Evolutionary conservation across 177 flowering plant species (phyloP), one percentile per base, ranked within the genome.

Genomic region (Vitis hybrid): DNA sequence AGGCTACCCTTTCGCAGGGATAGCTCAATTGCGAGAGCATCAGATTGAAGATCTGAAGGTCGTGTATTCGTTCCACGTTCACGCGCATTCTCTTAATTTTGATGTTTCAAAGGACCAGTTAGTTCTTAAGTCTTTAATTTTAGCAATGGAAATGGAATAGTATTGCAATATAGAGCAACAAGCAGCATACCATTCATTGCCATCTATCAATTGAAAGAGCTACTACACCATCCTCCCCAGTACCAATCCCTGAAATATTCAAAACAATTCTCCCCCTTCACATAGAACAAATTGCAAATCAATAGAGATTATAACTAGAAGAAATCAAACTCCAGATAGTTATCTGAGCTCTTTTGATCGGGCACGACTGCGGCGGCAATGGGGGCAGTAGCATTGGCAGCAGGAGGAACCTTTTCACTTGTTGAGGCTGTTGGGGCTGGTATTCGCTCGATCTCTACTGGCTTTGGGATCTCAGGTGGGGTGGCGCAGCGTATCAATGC

Each of bases 401-500:
- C 65, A 4, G 53, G 57, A 7, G 76, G 80, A 55, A 78, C 74
- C 74, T 90, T 92, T 62, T 81, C 91, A 59, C 78, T 78, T 3
- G 85, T 62, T 53, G 94, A 76, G 54, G 87, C 76, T 20, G 81
- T 18, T 58, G 86, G 80, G 18, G 76, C 59, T 24, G 82, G 73
- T 66, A 76, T 54, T 57, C 69, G 63, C 56, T 89, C 94, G 15
- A 83, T 62, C 74, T 87, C 95, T 14, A 88, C 84, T 0, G 92
- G 90, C 70, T 82, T 89, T 19, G 97, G 98, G 55, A 92, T 81
- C 67, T 89, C 97, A 11, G 98, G 98, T 0, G 98, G 98, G 14
- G 84, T 90, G n/a, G 97, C 94, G 66, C 98, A 94, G 2, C 98
- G 89, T 38, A 94, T 94, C 74, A 94, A 70, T 33, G 98, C 98